Evolutionary conservation across 768 basidiomycete genomes (phyloP), one percentile per base, ranked within the genome.

Genomic region (Pleurotus tuoliensis): DNA sequence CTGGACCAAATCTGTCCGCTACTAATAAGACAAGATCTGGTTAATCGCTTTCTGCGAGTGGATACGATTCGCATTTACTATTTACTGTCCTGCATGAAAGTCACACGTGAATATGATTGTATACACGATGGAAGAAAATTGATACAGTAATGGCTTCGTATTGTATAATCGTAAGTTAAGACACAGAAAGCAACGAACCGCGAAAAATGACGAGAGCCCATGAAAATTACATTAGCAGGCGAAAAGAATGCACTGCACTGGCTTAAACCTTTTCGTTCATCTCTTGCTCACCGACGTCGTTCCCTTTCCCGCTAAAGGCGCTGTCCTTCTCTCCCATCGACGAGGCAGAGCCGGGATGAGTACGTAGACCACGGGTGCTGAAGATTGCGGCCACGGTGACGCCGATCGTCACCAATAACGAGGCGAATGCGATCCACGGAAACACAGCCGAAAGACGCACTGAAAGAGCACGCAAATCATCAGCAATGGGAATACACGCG

Each of bases 381-480:
- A 20, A 53, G 9, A 53, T 53, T 2, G 51, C 51, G 20, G 39
- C 51, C 37, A 53, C 41, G 3, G 51, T 53, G 11, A 53, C n/a
- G 39, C 34, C 37, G 15, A 43, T 25, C 18, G 38, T 18, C n/a
- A 41, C 18, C 16, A 53, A n/a, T 41, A 53, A 16, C 37, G 51
- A 53, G 11, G 22, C 51, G 18, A 53, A 41, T 15, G 51, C 39
- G 7, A 53, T 22, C 51, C 51, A 53, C 16, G 51, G 51, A 37
- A 53, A 53, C 7, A 53, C 39, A 11, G 51, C 51, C 7, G 51
- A 22, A 24, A 53, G 51, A 15, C 51, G 51, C 11, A 53, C 51
- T 53, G 41, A 11, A 53, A 53, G 25, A 15, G 25, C 51, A 30
- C 16, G 39, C 24, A 7, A 40, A 11, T 50, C 24, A 50, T n/a